Evolutionary conservation across 306 rosid genomes (phyloP), one percentile per base, ranked within the genome.

Genomic region (Chamaecrista fasciculata): DNA sequence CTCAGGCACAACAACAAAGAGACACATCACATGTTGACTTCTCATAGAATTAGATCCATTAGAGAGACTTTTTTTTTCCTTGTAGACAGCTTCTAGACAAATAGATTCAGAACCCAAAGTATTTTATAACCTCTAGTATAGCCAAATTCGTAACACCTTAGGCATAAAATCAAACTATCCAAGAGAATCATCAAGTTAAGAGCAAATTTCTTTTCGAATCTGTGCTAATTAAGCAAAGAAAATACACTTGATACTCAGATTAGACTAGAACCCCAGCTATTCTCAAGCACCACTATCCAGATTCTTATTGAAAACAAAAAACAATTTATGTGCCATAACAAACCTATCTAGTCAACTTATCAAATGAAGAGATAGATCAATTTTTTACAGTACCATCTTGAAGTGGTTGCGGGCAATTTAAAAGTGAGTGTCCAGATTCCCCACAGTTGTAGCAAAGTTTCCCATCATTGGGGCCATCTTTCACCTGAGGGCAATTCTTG

Each of bases 401-500:
- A 69, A 81, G 88, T 58, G 99, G 95, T 6, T 23, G 64, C 5
- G 79, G 77, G 62, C 99, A 95, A 0, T 69, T 80, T 28, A 87
- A 76, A 55, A 95, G 88, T 10, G 97, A 76, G 64, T 95, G 99
- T 11, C 97, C 97, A 8, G 48, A 67, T 72, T 82, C 87, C 33
- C 99, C 99, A 80, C 99, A 95, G 44, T 95, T 95, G 58, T 95
- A 91, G 63, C 99, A 95, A 20, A 70, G 34, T 39, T 86, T 94
- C 40, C 43, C 70, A 61, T 83, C 87, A 37, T 63, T 61, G 2
- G 76, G 57, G 12, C 60, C 81, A 16, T 78, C 86, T 31, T 72
- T 71, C 70, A 81, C 83, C 77, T 84, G 68, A 1, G 87, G 95
- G 71, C 99, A 95, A 68, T 91, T 89, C 86, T 81, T 86, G 3